phyloP scores from a whole-genome alignment of 805 yeast genomes.

The Metschnikowia reukaufii region DNA sequence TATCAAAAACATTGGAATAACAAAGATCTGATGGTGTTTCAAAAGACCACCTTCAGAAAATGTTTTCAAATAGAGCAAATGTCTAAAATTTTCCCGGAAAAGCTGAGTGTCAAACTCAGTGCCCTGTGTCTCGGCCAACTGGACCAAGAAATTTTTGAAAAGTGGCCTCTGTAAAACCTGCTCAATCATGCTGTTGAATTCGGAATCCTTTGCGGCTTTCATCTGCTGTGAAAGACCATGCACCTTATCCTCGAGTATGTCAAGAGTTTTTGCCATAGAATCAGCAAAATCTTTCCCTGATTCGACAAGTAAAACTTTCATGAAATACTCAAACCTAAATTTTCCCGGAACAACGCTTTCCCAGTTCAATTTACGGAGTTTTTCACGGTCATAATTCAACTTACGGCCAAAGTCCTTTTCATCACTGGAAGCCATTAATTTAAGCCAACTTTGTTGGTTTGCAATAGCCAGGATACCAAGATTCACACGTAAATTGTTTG shows the following conservation, averaged over 20 bases:
- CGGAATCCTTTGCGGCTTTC: constrained; percentile 31
- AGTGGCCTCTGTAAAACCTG: constrained; percentile 32
- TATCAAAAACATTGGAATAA: constrained; percentile 37
- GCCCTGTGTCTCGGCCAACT: constrained; percentile 16
- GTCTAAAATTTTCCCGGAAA: constrained; percentile 28
- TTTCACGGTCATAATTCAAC: constrained; percentile 29
- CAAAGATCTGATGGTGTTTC: constrained; percentile 40
- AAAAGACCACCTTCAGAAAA: constrained; percentile 37
- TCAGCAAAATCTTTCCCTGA: constrained; percentile 19
- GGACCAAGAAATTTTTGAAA: constrained; percentile 23
- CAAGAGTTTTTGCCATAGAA: constrained; percentile 22
- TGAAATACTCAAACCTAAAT: constrained; percentile 29
- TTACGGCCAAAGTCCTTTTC: constrained; percentile 27
- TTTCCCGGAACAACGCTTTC: constrained; percentile 32
- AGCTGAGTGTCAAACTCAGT: not conserved
- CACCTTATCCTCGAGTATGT: constrained; percentile 23
- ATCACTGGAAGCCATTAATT: constrained; percentile 21
- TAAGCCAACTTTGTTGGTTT: constrained; percentile 32
- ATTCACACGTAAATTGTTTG: constrained; percentile 23
- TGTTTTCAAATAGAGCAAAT: constrained; percentile 38
- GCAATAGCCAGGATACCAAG: constrained; percentile 19
- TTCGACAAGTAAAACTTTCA: constrained; percentile 24
- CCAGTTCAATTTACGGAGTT: constrained; percentile 38
- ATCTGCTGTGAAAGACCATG: constrained; percentile 29
- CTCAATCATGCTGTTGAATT: constrained; percentile 30